Conservation (phyloP, 345 rosid genomes). For the Cardamine resedifolia region DNA sequence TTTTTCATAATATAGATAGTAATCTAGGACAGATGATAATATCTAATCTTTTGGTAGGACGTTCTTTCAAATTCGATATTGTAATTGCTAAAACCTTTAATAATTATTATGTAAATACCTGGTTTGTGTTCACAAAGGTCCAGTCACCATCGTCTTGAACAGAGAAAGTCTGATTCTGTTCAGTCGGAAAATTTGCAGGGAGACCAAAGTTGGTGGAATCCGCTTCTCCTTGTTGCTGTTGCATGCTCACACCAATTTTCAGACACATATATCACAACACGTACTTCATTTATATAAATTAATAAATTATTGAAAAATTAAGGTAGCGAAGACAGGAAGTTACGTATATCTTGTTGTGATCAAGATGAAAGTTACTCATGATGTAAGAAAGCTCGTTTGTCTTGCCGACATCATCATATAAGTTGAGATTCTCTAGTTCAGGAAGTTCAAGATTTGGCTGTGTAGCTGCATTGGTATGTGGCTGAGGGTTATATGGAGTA, state of each 20-base stretch:
- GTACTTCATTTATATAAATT: neutral
- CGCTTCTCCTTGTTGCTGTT: slow-evolving; percentile 20
- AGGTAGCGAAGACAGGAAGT: neutral
- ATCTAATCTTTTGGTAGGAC: neutral
- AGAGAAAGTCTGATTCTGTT: slow-evolving; percentile 12
- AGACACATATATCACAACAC: neutral
- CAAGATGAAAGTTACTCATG: neutral
- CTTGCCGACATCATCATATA: neutral
- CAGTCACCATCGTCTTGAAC: slow-evolving; percentile 9
- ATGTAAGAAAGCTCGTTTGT: slow-evolving; percentile 13
- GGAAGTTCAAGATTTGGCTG: slow-evolving; percentile 24
- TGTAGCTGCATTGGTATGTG: neutral
- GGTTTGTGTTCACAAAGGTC: slow-evolving; percentile 13
- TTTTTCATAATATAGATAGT: neutral
- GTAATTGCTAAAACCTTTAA: neutral
- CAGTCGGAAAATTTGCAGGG: slow-evolving; percentile 4
- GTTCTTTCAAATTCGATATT: neutral
- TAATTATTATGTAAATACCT: slow-evolving; percentile 20
- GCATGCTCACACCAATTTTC: neutral
- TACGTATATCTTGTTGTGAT: slow-evolving; percentile 24
- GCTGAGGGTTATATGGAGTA: slow-evolving; percentile 3
- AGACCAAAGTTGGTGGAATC: slow-evolving; percentile 11
- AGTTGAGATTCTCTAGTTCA: slow-evolving; percentile 15
- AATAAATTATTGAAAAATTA: neutral
- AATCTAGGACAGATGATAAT: neutral